Conservation (phyloP, 2,329 filamentous ascomycete species). For the Fusarium guadeloupense region DNA sequence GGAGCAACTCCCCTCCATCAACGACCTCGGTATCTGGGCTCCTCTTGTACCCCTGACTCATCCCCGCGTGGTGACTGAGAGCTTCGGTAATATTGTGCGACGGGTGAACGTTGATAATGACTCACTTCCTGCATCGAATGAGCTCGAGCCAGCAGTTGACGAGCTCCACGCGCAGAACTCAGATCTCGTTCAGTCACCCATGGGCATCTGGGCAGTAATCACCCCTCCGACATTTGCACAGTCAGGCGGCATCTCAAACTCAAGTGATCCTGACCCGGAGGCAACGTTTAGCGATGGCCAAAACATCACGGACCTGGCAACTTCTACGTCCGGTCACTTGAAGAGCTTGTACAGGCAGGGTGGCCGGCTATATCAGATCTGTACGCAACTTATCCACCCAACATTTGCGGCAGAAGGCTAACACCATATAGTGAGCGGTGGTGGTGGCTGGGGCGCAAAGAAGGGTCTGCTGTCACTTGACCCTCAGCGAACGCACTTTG, state of each 20-base stretch:
- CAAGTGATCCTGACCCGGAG: slow-evolving; percentile 33
- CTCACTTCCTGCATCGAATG: slow-evolving; percentile 70
- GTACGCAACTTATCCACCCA: slow-evolving; percentile 34
- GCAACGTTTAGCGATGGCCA: slow-evolving; percentile 33
- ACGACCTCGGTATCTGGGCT: slow-evolving; percentile 46
- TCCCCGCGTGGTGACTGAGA: slow-evolving; percentile 68
- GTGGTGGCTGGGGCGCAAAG: slow-evolving; percentile 85
- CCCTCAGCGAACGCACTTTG: slow-evolving; percentile 66
- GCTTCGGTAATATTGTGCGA: slow-evolving; percentile 82
- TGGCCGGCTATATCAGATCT: slow-evolving; percentile 56
- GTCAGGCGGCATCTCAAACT: slow-evolving; percentile 5
- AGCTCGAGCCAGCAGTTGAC: slow-evolving; percentile 73
- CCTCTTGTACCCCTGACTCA: slow-evolving; percentile 71
- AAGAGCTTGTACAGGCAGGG: slow-evolving; percentile 52
- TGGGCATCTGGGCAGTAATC: slow-evolving; percentile 79
- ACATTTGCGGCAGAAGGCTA: slow-evolving; percentile 8
- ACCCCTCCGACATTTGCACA: slow-evolving; percentile 54
- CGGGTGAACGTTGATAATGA: slow-evolving; percentile 62
- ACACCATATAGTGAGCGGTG: slow-evolving; percentile 70
- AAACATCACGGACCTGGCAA: slow-evolving; percentile 33
- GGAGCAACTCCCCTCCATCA: slow-evolving; percentile 30
- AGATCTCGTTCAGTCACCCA: slow-evolving; percentile 52
- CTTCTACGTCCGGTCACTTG: slow-evolving; percentile 43
- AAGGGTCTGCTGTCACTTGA: slow-evolving; percentile 82
- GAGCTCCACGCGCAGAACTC: slow-evolving; percentile 59